A percentile compares a stretch with the other conserved stretches of the same genome.
These are phyloP conservation scores for Candolleomyces aberdarensis DNA, from an alignment of 768 basidiomycete species.

Conservation along the genomic window DNA sequence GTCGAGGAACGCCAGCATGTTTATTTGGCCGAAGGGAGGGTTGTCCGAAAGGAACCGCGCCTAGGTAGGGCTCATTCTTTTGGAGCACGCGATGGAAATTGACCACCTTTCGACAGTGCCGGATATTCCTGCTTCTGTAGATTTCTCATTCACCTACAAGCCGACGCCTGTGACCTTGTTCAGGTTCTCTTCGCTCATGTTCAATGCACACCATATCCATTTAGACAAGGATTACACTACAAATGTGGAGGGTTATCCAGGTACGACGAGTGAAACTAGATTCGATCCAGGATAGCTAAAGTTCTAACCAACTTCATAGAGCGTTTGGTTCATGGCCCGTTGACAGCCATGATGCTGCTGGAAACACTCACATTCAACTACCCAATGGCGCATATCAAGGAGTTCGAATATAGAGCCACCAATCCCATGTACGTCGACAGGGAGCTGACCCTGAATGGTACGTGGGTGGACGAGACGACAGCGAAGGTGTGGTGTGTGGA, in stretches of 20 bases:
- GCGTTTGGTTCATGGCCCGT: slow-evolving; percentile 81
- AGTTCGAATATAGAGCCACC: slow-evolving; percentile 69
- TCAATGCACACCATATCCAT: slow-evolving; percentile 85
- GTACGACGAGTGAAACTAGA: slow-evolving; percentile 30
- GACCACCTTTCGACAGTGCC: slow-evolving; percentile 34
- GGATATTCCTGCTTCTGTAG: slow-evolving; percentile 42
- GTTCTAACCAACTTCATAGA: slow-evolving; percentile 36
- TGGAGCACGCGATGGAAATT: not conserved
- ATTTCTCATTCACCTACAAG: slow-evolving; percentile 64
- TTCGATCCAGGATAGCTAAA: not conserved
- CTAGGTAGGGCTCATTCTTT: not conserved
- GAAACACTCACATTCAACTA: slow-evolving; percentile 54
- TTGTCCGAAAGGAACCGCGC: slow-evolving; percentile 11
- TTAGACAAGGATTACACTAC: slow-evolving; percentile 74
- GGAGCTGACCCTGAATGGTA: slow-evolving; percentile 44
- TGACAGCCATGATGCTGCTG: slow-evolving; percentile 77
- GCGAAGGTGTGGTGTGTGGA: slow-evolving; percentile 59
- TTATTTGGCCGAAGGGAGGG: slow-evolving; percentile 34
- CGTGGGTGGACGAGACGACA: slow-evolving; percentile 35
- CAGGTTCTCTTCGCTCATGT: slow-evolving; percentile 83
- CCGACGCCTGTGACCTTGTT: slow-evolving; percentile 75
- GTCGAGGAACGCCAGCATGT: slow-evolving; percentile 69
- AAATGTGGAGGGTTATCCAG: slow-evolving; percentile 67
- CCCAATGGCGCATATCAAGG: slow-evolving; percentile 41
- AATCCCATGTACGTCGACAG: slow-evolving; percentile 60